Conservation (phyloP, 306 rosid species). For the Styphnolobium japonicum region DNA sequence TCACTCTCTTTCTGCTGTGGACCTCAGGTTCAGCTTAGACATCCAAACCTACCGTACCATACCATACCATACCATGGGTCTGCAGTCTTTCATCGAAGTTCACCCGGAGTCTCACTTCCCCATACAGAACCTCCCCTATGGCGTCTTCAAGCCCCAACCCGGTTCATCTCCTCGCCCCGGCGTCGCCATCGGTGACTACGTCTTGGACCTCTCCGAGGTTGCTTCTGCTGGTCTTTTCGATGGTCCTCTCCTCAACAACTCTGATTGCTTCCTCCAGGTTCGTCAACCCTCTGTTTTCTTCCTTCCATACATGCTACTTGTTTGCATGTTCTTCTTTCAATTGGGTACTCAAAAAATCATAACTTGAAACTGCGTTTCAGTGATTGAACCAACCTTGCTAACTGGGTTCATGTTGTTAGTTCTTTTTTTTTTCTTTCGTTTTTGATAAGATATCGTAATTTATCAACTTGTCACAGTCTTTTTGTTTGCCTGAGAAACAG, state of each 20-base stretch:
- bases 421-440: background rate
- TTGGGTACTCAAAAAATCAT: background rate
- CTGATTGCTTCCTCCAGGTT: slow-evolving; percentile 81
- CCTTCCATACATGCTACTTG: background rate
- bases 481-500: background rate
- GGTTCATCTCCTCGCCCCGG: slow-evolving; percentile 64
- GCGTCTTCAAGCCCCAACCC: slow-evolving; percentile 66
- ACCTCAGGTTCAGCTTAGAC: background rate
- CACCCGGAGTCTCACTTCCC: slow-evolving; percentile 85
- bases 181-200: slow-evolving; percentile 84
- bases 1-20: background rate
- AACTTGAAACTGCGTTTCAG: background rate
- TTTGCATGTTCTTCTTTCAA: background rate
- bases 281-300: background rate
- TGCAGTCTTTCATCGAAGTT: slow-evolving; percentile 64
- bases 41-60: background rate
- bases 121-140: slow-evolving; percentile 83
- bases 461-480: slow-evolving; percentile 11
- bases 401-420: background rate
- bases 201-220: slow-evolving; percentile 73
- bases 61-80: slow-evolving; percentile 42
- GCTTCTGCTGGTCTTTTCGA: slow-evolving; percentile 72
- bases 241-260: slow-evolving; percentile 77
- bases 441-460: background rate
- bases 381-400: background rate